These are phyloP conservation scores for Pelargonium myrrhifolium DNA, from an alignment of 441 rosid genomes.

Conservation along the genomic window DNA sequence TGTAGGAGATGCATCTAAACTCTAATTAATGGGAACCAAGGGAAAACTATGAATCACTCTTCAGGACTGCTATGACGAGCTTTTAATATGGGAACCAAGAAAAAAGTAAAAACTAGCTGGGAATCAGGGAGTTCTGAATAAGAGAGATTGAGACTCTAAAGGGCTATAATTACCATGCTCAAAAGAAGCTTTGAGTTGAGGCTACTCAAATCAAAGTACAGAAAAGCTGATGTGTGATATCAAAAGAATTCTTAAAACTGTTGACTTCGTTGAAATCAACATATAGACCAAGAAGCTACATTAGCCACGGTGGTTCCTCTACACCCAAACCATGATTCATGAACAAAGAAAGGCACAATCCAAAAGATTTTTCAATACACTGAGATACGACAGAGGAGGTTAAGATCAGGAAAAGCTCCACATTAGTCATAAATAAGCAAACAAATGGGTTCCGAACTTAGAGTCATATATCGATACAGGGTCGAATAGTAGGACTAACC, in stretches of 20 bases:
- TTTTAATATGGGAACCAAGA: neutral
- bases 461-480: neutral
- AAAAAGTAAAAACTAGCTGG: neutral
- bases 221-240: neutral
- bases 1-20: neutral
- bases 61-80: neutral
- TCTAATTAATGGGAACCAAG: no score
- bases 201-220: neutral
- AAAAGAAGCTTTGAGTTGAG: neutral
- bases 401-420: neutral
- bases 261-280: neutral
- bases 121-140: neutral
- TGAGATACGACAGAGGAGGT: neutral
- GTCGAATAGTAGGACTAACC: no score
- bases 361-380: neutral
- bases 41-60: neutral
- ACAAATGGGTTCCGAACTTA: neutral
- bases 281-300: neutral
- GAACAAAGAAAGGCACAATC: neutral
- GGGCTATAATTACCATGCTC: neutral
- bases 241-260: neutral
- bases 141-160: neutral
- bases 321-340: neutral
- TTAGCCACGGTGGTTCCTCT: neutral
- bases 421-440: no score